Evolutionary conservation across 345 rosid genomes (phyloP), one percentile per base, ranked within the genome.

Genomic region (Camelina hispida): DNA sequence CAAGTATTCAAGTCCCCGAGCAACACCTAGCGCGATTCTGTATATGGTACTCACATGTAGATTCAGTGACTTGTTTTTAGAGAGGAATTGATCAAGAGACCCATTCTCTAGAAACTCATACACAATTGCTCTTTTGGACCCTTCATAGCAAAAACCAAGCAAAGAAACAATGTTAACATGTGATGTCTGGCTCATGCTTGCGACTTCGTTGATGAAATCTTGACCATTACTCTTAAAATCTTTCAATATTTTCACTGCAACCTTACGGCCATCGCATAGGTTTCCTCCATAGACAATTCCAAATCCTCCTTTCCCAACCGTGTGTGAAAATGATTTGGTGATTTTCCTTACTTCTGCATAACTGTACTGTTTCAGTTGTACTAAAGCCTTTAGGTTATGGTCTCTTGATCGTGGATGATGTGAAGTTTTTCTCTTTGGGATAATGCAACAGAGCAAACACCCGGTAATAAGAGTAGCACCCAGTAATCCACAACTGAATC

Each of bases 201-300:
- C 80, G 1, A 82, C 80, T 81, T 85, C 85, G 25, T 85, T 83
- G 7, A 78, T 76, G 50, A 82, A 83, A 1, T 77, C 86, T 63
- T 83, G 79, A 0, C 81, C 84, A 14, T 69, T 50, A 0, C 68
- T 62, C 35, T 64, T 64, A 0, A 30, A 38, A 12, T 40, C 32
- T 2, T 64, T 74, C 37, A 74, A 55, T 37, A 74, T 56, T 40
- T 74, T 79, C 37, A 79, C 79, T 0, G 76, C 79, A 34, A 79
- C 79, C 0, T n/a, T 22, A 40, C 63, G 59, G 6, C 76, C 73
- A 53, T 74, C 58, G 5, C 0, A 44, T 11, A 79, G 64, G 51
- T 13, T 50, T 16, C 76, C 69, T 42, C 25, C 42, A 16, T 65
- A 65, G 5, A 65, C 57, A 48, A 30, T 65, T 47, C 69, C 69